Evolutionary conservation across 768 basidiomycete species (phyloP).

Genomic region (Daedaleopsis sinensis): DNA sequence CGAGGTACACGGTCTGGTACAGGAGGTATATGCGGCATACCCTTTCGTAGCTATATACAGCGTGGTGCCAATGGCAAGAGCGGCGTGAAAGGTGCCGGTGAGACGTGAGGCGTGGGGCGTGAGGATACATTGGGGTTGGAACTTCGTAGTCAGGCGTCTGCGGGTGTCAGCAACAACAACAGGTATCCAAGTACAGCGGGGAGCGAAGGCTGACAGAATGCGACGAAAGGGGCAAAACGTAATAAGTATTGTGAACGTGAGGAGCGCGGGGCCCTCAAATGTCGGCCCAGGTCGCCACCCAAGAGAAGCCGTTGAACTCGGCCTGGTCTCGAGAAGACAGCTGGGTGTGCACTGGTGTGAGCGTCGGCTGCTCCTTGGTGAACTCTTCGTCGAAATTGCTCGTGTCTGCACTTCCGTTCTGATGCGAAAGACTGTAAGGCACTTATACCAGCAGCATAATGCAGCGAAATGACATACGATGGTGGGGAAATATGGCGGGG

Average conservation of each 20-base stretch:
- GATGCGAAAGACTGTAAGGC: neutral
- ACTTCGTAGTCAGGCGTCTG: constrained; percentile 18
- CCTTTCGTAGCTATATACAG: constrained; percentile 5
- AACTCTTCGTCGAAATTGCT: constrained; percentile 98
- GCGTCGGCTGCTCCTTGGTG: constrained; percentile 92
- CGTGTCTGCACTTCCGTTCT: constrained; percentile 87
- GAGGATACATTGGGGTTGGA: constrained; percentile 5
- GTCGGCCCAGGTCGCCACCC: constrained; percentile 55
- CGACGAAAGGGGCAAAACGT: constrained; percentile 25
- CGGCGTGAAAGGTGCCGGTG: too few species aligned
- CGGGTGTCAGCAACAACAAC: constrained; percentile 28
- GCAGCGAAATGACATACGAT: constrained; percentile 62
- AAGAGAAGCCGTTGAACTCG: constrained; percentile 97
- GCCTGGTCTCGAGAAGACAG: constrained; percentile 87
- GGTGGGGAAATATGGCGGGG: constrained; percentile 95
- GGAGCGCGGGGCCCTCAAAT: constrained; percentile 25
- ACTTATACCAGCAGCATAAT: neutral
- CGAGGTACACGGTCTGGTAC: neutral
- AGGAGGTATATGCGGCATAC: constrained; percentile 6
- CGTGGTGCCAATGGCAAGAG: neutral
- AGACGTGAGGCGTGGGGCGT: neutral
- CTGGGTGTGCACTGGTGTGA: constrained; percentile 97
- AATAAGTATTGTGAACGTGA: constrained; percentile 27
- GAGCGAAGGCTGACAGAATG: constrained; percentile 3
- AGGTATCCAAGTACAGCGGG: constrained; percentile 37